Evolutionary conservation across 768 basidiomycete genomes (phyloP).

Genomic region (Mycena venus): DNA sequence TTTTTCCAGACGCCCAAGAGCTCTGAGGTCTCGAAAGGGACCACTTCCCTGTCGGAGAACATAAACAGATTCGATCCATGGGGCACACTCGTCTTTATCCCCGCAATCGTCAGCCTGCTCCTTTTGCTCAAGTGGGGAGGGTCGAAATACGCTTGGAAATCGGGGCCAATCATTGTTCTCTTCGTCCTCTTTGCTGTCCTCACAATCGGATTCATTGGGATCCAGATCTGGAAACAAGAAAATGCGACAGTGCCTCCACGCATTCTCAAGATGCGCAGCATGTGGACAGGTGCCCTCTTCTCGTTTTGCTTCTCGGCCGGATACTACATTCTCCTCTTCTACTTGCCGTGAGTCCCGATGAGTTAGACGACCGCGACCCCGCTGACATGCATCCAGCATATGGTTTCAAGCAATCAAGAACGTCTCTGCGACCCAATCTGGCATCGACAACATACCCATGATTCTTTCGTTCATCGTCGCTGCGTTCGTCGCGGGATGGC

Average conservation of each 20-base stretch:
- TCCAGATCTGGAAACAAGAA: constrained; percentile 26
- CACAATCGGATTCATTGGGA: constrained; percentile 18
- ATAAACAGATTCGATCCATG: too few species aligned
- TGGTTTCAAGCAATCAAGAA: constrained; percentile 52
- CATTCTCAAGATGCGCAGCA: constrained; percentile 23
- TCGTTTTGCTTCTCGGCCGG: not conserved
- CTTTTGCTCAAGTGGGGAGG: too few species aligned
- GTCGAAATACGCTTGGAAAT: constrained; percentile 56
- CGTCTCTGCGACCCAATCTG: constrained; percentile 50
- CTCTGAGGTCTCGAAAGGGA: too few species aligned
- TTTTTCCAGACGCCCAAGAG: too few species aligned
- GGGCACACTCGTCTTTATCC: too few species aligned
- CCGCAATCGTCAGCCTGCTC: too few species aligned
- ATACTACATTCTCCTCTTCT: not conserved
- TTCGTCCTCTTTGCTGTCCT: constrained; percentile 29
- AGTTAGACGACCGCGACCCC: too few species aligned
- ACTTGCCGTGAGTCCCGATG: not conserved
- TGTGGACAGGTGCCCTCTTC: not conserved
- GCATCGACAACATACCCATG: constrained; percentile 46
- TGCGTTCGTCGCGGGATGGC: constrained; percentile 52
- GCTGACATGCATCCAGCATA: too few species aligned
- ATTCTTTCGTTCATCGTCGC: constrained; percentile 51
- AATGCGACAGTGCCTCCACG: constrained; percentile 26
- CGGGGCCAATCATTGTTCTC: constrained; percentile 24
- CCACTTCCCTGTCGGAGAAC: too few species aligned